Evolutionary conservation across 2,329 filamentous ascomycete species (phyloP), one percentile per base, ranked within the genome.

Genomic region (Xylaria sp.): DNA sequence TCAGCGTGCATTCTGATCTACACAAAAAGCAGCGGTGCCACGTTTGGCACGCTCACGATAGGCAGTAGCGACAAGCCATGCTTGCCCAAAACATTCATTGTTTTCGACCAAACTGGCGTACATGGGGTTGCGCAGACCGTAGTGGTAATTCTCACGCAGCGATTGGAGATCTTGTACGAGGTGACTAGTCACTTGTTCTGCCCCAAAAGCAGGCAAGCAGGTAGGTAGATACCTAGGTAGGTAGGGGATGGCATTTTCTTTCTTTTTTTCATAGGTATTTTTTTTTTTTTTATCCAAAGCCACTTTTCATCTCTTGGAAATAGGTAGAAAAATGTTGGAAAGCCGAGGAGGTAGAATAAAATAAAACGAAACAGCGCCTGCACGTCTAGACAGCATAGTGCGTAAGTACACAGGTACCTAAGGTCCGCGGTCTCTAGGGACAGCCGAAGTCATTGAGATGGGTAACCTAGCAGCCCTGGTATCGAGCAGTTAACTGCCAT

Each of bases 161-260:
- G 67, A 68, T 70, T 63, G 62, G 65, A 77, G 77, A 80, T 80
- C 77, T 78, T 76, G 78, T 80, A 71, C 65, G 68, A 79, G 74
- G 74, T 78, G 76, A 79, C 72, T 72, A 64, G 69, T 78, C 72
- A 73, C 67, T 13, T 68, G 45, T 38, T n/a, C 39, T 68, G 57
- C 56, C 56, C 48, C 63, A 62, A n/a, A n/a, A 65, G 62, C 57
- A 62, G 43, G 57, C 62, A 66, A 59, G 63, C 53, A 56, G 48
- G 26, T 37, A 44, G 48, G 41, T 40, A 41, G 55, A 42, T 54
- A 37, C 44, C 45, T 49, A 53, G 46, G 54, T 38, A 51, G 42
- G 54, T 54, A 48, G 50, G 44, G 56, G 17, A 34, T 39, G 46
- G 17, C 7, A 42, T 48, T 21, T 26, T 34, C 9, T 17, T 20